Percentiles rank a stretch among this genome's conserved stretches.
Evolutionary conservation across 2,329 filamentous ascomycete genomes (phyloP).

Genomic region (Fusarium xyrophilum): DNA sequence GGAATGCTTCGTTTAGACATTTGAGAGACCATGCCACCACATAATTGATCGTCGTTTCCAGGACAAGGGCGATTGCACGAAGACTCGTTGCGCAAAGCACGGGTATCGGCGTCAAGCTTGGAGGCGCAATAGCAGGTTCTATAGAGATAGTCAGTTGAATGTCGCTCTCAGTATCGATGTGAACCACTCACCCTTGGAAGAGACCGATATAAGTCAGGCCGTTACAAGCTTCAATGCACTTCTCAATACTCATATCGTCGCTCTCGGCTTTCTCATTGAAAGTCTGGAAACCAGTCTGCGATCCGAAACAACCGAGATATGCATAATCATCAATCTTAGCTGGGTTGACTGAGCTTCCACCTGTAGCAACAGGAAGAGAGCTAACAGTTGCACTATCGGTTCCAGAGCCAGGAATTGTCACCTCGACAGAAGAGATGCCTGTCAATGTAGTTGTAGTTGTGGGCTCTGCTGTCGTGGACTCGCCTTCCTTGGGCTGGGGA

Average conservation of each 20-base stretch:
- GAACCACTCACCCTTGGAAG: slow-evolving; percentile 38
- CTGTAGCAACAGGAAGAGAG: slow-evolving; percentile 11
- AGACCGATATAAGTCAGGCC: slow-evolving; percentile 50
- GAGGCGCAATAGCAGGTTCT: slow-evolving; percentile 56
- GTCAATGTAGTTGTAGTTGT: slow-evolving; percentile 42
- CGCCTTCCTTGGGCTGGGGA: not conserved
- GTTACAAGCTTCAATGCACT: slow-evolving; percentile 50
- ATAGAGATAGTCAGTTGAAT: not conserved
- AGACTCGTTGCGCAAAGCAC: slow-evolving; percentile 38
- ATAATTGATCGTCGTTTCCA: slow-evolving; percentile 50
- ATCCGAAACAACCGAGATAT: slow-evolving; percentile 54
- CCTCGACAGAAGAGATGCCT: slow-evolving; percentile 37
- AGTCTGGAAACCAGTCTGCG: slow-evolving; percentile 45
- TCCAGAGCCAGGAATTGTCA: slow-evolving; percentile 35
- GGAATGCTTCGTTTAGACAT: slow-evolving; percentile 15
- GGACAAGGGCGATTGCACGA: slow-evolving; percentile 52
- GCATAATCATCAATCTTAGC: slow-evolving; percentile 44
- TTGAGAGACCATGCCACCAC: slow-evolving; percentile 48
- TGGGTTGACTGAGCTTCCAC: slow-evolving; percentile 42
- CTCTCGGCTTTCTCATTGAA: slow-evolving; percentile 45
- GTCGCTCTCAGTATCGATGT: not conserved
- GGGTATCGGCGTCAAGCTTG: slow-evolving; percentile 50
- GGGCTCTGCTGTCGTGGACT: slow-evolving; percentile 15
- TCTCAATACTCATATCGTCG: slow-evolving; percentile 49
- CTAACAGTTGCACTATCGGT: slow-evolving; percentile 19